Base-by-base conservation (phyloP, 208 protist species). In the Endotrypanum monterogeii region DNA sequence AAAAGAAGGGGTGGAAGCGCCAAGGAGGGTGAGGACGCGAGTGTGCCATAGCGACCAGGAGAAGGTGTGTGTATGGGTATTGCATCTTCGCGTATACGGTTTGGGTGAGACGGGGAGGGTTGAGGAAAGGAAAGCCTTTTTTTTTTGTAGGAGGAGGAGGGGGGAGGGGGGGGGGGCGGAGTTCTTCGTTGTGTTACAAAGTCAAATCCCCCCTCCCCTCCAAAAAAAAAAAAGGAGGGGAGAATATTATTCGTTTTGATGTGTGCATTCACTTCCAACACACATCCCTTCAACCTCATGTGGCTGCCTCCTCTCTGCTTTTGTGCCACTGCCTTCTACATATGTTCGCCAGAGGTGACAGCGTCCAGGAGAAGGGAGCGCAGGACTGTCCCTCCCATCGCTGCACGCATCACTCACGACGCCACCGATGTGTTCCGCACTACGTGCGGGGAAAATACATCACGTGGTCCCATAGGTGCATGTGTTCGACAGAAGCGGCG, bases 341-440 rank as follows among this genome's bases (percentile, higher is more conserved):
- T 20, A 41, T 4, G 16, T 1, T 52, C 52, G 11, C 55, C 39
- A 11, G 68, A 41, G 67, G 48, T 57, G 46, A 77, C 6, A 4
- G 74, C 73, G 23, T 70, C 72, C 25, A 79, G 63, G 28, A 79
- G 63, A 7, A 68, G 58, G 61, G 79, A 76, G 52, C 78, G 74
- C 73, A 88, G 65, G 25, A 72, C 80, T 50, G 79, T 84, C 14
- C 83, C 83, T 51, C 80, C 83, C 60, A 76, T 75, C 55, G 74
- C 83, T 12, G 83, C 83, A 11, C 74, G 67, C 67, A 88, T 44
- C 1, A 88, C 67, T 54, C 65, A 67, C 35, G 82, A 76, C 25
- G 79, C 80, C 74, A 72, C 78, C 25, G 52, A 51, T 6, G 73
- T 60, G 56, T 76, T 71, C 35, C 74, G 73, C 28, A 83, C 79